Percentiles rank a stretch among this genome's conserved stretches.
Evolutionary conservation across 257 asterid genomes (phyloP).

Genomic region (Phtheirospermum japonicum): DNA sequence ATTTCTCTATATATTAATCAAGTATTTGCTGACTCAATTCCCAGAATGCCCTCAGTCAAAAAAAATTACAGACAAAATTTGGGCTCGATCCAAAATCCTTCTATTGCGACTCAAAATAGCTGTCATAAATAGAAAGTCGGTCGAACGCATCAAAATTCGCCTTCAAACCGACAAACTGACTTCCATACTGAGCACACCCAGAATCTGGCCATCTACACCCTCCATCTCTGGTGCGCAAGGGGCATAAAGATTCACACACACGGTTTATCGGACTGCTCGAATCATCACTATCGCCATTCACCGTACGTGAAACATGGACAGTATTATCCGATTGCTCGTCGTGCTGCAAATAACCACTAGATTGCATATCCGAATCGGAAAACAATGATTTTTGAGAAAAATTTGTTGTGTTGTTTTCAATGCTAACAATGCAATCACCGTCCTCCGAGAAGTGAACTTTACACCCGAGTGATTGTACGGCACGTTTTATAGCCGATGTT

Average conservation of each 20-base stretch:
- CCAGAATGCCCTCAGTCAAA: background rate
- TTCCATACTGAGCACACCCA: conserved; percentile 79
- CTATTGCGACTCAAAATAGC: conserved; percentile 66
- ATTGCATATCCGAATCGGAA: conserved; percentile 37
- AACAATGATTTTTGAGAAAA: conserved; percentile 57
- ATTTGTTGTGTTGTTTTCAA: conserved; percentile 60
- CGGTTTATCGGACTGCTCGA: conserved; percentile 46
- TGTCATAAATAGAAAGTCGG: conserved; percentile 70
- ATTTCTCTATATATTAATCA: conserved; percentile 14
- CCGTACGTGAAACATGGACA: conserved; percentile 29
- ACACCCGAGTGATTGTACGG: conserved; percentile 82
- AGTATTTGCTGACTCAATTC: conserved; percentile 12
- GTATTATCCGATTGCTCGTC: conserved; percentile 46
- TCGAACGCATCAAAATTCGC: conserved; percentile 97
- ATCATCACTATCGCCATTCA: conserved; percentile 31
- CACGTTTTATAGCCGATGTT: conserved; percentile 69
- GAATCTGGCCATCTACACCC: conserved; percentile 90
- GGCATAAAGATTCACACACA: conserved; percentile 79
- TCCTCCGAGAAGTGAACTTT: conserved; percentile 71
- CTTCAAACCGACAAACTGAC: conserved; percentile 83
- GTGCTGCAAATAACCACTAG: conserved; percentile 33
- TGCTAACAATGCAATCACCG: conserved; percentile 70
- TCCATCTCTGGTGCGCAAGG: conserved; percentile 70
- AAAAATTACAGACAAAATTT: background rate
- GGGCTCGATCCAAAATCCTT: conserved; percentile 21